Base-by-base conservation (phyloP, 179 eudicot genomes). In the Heliamphora pulchella region DNA sequence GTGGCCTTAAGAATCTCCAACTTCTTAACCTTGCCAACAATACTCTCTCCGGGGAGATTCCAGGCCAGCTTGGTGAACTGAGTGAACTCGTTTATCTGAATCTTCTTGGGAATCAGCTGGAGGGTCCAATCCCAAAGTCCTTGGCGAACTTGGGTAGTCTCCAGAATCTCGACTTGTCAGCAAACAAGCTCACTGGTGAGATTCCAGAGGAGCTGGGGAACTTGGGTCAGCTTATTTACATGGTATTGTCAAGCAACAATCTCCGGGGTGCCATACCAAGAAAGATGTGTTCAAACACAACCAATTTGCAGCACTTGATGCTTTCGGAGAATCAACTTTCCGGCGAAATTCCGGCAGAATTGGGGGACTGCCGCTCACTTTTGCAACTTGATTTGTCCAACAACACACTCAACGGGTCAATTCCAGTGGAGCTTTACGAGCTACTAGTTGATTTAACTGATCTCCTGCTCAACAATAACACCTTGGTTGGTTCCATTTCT, bases 371-470 rank as follows among this genome's bases (percentile, higher is more conserved):
- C 78, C 75, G 44, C 76, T 79, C 89, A 3, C 82, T 96, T 17
- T 79, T 84, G 81, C 90, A 82, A 82, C 93, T 96, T 66, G 99
- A 94, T 87, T 90, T 96, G 90, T 91, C 98, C 55, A 92, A 94
- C 58, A 96, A 94, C 64, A 90, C 95, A 3, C 90, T 96, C 69
- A 86, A 89, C 57, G 97, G 97, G 2, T 85, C 94, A 43, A 87
- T 96, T 53, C 99, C 99, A 4, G 75, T 18, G 0, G 91, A 90
- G 85, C 57, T 96, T 63, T 94, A 80, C 74, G 77, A 85, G 83
- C 79, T 96, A 54, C 79, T 96, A 54, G 88, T 75, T 48, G 86
- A 74, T 5, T 86, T 96, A 54, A 92, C 97, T 76, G 97, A 92
- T 84, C 84, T 96, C 70, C 74, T 86, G 81, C 88, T 96, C 81